Percentiles rank a stretch among this genome's conserved stretches.
Evolutionary conservation across 371 early-diverging fungal genomes (phyloP).

Genomic region (Lichtheimia ramosa): DNA sequence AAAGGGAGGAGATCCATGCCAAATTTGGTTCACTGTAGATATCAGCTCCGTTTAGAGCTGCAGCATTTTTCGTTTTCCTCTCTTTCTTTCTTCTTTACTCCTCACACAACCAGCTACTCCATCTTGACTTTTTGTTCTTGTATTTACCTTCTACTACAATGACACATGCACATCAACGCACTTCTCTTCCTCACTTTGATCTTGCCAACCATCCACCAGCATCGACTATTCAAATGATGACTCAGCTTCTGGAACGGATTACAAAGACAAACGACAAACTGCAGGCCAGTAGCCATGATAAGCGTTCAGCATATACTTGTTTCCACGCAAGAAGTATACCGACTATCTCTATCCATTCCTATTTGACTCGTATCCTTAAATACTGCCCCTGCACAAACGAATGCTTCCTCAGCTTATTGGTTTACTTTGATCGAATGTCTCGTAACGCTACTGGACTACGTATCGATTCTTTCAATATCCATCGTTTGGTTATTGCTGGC

Average conservation of each 20-base stretch:
- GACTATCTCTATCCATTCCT: slow-evolving; percentile 72
- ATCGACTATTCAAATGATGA: slow-evolving; percentile 46
- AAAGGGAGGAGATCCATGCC: background rate
- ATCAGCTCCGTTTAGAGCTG: no score
- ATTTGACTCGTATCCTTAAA: slow-evolving; percentile 73
- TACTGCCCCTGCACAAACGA: slow-evolving; percentile 84
- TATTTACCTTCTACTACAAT: background rate
- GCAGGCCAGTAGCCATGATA: slow-evolving; percentile 6
- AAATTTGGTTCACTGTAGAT: no score
- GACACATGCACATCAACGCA: slow-evolving; percentile 13
- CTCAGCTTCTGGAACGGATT: slow-evolving; percentile 37
- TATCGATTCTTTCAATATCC: slow-evolving; percentile 77
- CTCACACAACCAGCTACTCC: background rate
- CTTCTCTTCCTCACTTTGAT: slow-evolving; percentile 25
- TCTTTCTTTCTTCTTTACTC: background rate
- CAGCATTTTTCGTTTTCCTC: background rate
- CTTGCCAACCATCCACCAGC: slow-evolving; percentile 39
- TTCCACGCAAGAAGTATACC: slow-evolving; percentile 85
- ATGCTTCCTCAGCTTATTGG: slow-evolving; percentile 71
- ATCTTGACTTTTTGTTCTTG: background rate
- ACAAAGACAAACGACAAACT: slow-evolving; percentile 45
- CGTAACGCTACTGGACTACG: slow-evolving; percentile 52
- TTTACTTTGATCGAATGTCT: slow-evolving; percentile 78
- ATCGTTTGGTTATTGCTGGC: slow-evolving; percentile 75
- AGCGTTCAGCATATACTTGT: slow-evolving; percentile 33